A percentile compares a stretch with the other conserved stretches of the same genome.
phyloP scores from a whole-genome alignment of 2,329 filamentous ascomycete genomes.

The Phaeosphaeria sp. region DNA sequence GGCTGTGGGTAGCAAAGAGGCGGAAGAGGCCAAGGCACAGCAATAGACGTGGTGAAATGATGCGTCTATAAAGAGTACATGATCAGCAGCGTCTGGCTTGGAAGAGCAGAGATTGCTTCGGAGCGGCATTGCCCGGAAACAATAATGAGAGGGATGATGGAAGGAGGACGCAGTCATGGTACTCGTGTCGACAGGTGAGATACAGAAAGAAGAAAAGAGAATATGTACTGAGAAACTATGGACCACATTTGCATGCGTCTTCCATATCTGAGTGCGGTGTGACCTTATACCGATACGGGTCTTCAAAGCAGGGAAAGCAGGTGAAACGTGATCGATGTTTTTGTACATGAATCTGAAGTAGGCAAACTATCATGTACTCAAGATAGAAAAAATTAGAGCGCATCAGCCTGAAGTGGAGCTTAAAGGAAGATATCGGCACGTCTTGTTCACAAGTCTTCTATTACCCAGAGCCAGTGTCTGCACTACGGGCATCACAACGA shows the following conservation, averaged over 20 bases:
- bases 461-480: neutral
- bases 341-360: too few relatives aligned
- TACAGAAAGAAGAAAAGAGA: neutral
- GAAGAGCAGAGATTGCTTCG: neutral
- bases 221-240: too few relatives aligned
- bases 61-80: neutral
- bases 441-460: too few relatives aligned
- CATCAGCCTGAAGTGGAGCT: too few relatives aligned
- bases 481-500: neutral
- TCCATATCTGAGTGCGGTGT: too few relatives aligned
- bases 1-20: conserved; percentile 63
- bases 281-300: too few relatives aligned
- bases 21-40: conserved; percentile 49
- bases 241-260: too few relatives aligned
- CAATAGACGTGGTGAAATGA: conserved; percentile 1
- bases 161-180: neutral
- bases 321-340: too few relatives aligned
- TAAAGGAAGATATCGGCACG: too few relatives aligned
- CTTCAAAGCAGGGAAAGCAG: too few relatives aligned
- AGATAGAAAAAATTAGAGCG: too few relatives aligned
- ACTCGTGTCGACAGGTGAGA: neutral
- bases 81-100: neutral
- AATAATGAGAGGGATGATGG: neutral
- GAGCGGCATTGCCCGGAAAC: neutral
- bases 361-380: too few relatives aligned